Evolutionary conservation across 306 rosid genomes (phyloP).

Genomic region (Rosa persica): DNA sequence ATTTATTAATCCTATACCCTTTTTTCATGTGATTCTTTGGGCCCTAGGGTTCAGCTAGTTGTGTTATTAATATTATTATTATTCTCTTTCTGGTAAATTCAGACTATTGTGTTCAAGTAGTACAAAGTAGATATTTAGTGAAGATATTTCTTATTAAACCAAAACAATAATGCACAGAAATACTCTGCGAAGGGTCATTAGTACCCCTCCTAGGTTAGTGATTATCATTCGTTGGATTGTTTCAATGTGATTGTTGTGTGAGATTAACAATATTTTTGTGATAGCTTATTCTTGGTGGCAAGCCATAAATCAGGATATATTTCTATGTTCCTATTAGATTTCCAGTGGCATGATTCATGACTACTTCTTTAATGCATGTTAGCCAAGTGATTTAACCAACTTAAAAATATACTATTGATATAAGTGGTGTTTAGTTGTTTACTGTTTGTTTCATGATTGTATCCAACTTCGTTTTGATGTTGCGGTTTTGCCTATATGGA

Average conservation of each 20-base stretch:
- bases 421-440: too few relatives aligned
- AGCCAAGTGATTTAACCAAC: background rate
- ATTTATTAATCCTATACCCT: background rate
- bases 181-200: background rate
- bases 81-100: background rate
- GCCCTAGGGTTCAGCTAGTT: constrained; percentile 22
- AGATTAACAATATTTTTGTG: background rate
- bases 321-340: background rate
- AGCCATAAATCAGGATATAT: background rate
- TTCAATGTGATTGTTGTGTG: background rate
- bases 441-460: background rate
- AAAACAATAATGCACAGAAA: background rate
- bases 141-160: background rate
- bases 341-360: background rate
- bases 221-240: background rate
- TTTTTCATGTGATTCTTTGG: constrained; percentile 37
- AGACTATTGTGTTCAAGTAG: constrained; percentile 2
- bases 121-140: background rate
- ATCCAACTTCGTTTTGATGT: background rate
- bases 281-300: background rate
- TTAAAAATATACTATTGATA: too few relatives aligned
- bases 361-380: background rate
- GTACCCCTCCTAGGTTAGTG: background rate
- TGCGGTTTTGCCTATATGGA: background rate
- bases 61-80: background rate